Evolutionary conservation across 441 rosid species (phyloP).

Genomic region (Omphalea diandra): DNA sequence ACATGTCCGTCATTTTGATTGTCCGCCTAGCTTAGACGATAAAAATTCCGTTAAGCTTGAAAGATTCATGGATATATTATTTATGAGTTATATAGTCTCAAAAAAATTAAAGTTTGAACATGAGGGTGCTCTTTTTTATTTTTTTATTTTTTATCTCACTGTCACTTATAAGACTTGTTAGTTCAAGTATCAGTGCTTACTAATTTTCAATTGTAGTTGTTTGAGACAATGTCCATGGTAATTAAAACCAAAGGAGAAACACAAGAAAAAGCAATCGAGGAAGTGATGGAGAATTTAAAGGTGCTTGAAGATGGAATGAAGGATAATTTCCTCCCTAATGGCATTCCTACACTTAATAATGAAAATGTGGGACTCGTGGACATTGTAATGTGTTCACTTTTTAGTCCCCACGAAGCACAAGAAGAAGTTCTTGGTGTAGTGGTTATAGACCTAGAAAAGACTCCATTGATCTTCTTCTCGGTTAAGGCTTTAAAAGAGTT

Average conservation of each 20-base stretch:
- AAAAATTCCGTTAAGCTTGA: too few species aligned
- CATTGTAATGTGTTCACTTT: slow-evolving; percentile 27
- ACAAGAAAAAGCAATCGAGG: slow-evolving; percentile 33
- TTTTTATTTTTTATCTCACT: too few species aligned
- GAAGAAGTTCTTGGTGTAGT: slow-evolving; percentile 34
- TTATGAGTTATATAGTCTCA: too few species aligned
- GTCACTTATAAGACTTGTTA: too few species aligned
- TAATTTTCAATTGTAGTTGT: slow-evolving; percentile 24
- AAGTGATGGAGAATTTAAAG: slow-evolving; percentile 35
- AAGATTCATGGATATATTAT: too few species aligned
- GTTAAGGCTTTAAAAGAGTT: slow-evolving; percentile 28
- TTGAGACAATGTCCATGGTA: slow-evolving; percentile 17
- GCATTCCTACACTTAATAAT: neutral
- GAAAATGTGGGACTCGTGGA: slow-evolving; percentile 13
- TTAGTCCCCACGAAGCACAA: slow-evolving; percentile 30
- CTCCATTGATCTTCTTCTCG: slow-evolving; percentile 35
- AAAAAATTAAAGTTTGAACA: too few species aligned
- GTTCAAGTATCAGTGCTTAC: too few species aligned
- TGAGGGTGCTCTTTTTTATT: too few species aligned
- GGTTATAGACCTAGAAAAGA: slow-evolving; percentile 33
- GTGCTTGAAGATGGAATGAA: slow-evolving; percentile 45
- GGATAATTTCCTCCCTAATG: slow-evolving; percentile 8
- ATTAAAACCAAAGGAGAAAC: slow-evolving; percentile 31
- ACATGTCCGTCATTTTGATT: too few species aligned
- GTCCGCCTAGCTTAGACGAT: too few species aligned